A percentile compares a stretch with the other conserved stretches of the same genome.
Conservation (phyloP, 164 flowering plant species). For the Dillenia turbinata region DNA sequence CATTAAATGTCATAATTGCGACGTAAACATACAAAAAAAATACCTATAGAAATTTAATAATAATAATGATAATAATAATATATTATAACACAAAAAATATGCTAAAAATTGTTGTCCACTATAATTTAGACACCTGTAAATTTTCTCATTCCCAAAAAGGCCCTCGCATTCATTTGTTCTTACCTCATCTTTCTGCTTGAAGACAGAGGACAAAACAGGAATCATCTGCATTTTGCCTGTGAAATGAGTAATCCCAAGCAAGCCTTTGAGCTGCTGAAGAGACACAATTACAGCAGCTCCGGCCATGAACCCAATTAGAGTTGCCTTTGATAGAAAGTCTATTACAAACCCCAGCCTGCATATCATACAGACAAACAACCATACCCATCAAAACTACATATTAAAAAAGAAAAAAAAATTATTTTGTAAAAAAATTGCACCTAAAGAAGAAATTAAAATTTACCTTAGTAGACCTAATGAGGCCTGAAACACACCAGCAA, state of each 20-base stretch:
- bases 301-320: constrained; percentile 73
- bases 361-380: background rate
- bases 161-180: background rate
- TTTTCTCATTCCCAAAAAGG: too few relatives aligned
- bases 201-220: constrained; percentile 58
- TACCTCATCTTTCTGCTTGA: constrained; percentile 50
- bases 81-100: too few relatives aligned
- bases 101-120: too few relatives aligned
- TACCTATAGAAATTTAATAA: too few relatives aligned
- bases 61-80: too few relatives aligned
- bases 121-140: too few relatives aligned
- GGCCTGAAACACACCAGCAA: constrained; percentile 62
- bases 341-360: constrained; percentile 68
- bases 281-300: constrained; percentile 76
- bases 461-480: constrained; percentile 57
- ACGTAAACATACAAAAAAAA: too few relatives aligned
- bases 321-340: constrained; percentile 75
- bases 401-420: background rate
- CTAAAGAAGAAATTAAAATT: background rate
- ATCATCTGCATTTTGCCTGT: constrained; percentile 57
- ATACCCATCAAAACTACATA: background rate
- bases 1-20: too few relatives aligned
- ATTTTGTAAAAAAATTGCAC: background rate
- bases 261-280: constrained; percentile 67
- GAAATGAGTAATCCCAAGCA: constrained; percentile 70